Conservation (phyloP, 2,329 filamentous ascomycete genomes). For the Pseudofabraea citricarpa region DNA sequence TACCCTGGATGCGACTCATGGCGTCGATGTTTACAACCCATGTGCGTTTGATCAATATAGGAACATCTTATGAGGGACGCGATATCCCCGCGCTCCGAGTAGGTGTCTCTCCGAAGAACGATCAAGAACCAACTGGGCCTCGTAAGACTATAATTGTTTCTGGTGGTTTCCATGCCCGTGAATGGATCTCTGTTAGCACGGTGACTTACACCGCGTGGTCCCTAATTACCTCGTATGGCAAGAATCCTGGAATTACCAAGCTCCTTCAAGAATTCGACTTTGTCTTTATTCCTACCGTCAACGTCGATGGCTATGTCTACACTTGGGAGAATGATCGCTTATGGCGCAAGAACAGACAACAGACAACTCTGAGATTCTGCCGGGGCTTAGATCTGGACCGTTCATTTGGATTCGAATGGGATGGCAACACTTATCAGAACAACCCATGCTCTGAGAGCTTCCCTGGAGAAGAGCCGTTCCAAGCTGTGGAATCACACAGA, state of each 20-base stretch:
- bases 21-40: constrained; percentile 85
- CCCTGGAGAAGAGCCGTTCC: constrained; percentile 76
- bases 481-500: constrained; percentile 71
- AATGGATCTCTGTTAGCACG: constrained; percentile 93
- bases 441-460: constrained; percentile 93
- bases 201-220: constrained; percentile 89
- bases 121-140: constrained; percentile 37
- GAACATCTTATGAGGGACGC: constrained; percentile 82
- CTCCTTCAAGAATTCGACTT: constrained; percentile 83
- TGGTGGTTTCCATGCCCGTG: constrained; percentile 85
- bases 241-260: constrained; percentile 64
- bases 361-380: constrained; percentile 77
- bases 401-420: constrained; percentile 81
- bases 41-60: constrained; percentile 69
- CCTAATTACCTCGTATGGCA: constrained; percentile 78
- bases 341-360: constrained; percentile 91
- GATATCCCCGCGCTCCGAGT: constrained; percentile 80
- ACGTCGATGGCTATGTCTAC: constrained; percentile 92
- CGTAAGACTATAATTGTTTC: constrained; percentile 77
- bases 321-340: constrained; percentile 88
- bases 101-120: constrained; percentile 51
- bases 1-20: constrained; percentile 88
- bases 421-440: constrained; percentile 55
- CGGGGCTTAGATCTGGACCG: constrained; percentile 86
- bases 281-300: constrained; percentile 81